phyloP scores from a whole-genome alignment of 2,329 filamentous ascomycete genomes.

The Pestalotiopsis sp. region DNA sequence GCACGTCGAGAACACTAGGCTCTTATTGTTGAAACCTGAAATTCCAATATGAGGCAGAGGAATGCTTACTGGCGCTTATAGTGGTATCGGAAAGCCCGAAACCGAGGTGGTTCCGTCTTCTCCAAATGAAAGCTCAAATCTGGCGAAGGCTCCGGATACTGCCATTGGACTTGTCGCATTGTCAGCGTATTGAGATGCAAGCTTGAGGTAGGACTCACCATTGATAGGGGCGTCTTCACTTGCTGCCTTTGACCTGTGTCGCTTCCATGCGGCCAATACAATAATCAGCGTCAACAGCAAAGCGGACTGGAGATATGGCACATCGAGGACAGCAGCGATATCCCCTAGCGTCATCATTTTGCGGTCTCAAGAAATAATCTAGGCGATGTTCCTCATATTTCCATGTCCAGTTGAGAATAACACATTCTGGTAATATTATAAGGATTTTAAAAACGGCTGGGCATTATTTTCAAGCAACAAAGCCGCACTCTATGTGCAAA shows the following conservation, averaged over 20 bases:
- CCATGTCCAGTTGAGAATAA: neutral
- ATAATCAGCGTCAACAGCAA: neutral
- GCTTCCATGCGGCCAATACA: neutral
- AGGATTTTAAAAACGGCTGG: neutral
- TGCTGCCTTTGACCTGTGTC: neutral
- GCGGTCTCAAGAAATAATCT: neutral
- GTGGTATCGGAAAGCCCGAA: neutral
- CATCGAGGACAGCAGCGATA: neutral
- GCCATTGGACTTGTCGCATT: neutral
- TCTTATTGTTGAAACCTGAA: neutral
- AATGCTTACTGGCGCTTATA: neutral
- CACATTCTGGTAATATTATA: neutral
- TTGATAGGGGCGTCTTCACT: neutral
- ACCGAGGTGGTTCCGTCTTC: neutral
- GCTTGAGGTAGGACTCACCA: neutral
- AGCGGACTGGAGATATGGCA: neutral
- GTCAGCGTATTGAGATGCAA: neutral
- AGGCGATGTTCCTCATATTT: too few species aligned
- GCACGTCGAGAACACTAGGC: neutral
- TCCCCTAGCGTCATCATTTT: neutral
- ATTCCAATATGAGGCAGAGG: neutral
- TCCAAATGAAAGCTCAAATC: neutral
- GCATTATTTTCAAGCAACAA: neutral
- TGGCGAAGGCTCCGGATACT: neutral
- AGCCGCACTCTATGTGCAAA: neutral